Evolutionary conservation across 2,329 filamentous ascomycete genomes (phyloP), one percentile per base, ranked within the genome.

Genomic region (Curvularia spicifera): DNA sequence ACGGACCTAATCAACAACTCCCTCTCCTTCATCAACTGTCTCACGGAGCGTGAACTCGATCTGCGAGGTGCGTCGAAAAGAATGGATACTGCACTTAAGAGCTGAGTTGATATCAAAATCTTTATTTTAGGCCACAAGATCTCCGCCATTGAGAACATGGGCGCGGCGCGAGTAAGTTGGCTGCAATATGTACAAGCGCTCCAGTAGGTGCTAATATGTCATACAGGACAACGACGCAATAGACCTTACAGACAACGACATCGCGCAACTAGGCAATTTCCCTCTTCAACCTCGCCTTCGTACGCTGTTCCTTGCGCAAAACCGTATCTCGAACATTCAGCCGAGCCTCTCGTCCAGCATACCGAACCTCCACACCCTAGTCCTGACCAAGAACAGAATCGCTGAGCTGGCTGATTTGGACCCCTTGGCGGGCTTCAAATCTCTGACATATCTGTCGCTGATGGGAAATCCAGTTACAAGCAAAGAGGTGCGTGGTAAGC

Each of bases 11-110:
- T 99, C 82, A 87, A 92, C 80, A 89, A 87, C 79, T 97, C 95
- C 76, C 90, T 97, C 70, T 97, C 94, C 78, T 99, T 97, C 85
- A 90, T 98, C 81, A 99, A 98, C 82, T 93, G 94, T 78, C 87
- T 99, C 79, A 96, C 95, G 83, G 95, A 99, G 86, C 92, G 95
- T 80, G 95, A 99, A 87, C 88, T 99, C 79, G 93, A 98, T 84
- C 91, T 99, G 74, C 89, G 95, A 97, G 95, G 95, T 98, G 91
- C 88, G 93, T 87, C 87, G 90, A 90, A 92, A 96, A 92, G 92
- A 88, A 85, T 91, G 94, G 93, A 95, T 96, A 87, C 92, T 97
- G 91, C 91, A 93, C 87, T 87, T 87, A 82, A 76, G 88, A 88
- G 86, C 90, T 91, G 85, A 87, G 86, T 94, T 95, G 89, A 96